Conservation (phyloP, 129 eudicot genomes). For the Arctium lappa region DNA sequence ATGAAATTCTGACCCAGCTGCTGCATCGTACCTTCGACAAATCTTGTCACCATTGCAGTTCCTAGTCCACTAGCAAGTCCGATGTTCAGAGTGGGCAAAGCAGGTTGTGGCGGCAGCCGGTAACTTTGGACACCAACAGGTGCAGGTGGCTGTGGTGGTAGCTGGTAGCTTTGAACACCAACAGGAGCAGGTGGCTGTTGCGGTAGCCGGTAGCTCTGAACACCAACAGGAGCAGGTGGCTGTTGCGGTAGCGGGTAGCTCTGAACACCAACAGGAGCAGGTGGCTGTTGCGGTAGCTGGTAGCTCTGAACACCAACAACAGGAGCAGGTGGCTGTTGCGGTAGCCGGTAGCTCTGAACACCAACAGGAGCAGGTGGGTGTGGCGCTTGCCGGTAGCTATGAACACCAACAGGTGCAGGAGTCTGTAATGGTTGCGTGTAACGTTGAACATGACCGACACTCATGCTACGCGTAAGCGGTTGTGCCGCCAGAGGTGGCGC, state of each 20-base stretch:
- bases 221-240: background rate
- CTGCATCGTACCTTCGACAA: slow-evolving; percentile 51
- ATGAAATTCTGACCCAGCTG: slow-evolving; percentile 45
- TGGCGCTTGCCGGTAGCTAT: background rate
- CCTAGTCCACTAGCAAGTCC: slow-evolving; percentile 19
- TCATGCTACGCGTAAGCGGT: slow-evolving; percentile 24
- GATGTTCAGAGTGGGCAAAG: background rate
- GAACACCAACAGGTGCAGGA: slow-evolving; percentile 1
- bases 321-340: background rate
- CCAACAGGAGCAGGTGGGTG: background rate
- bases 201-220: background rate
- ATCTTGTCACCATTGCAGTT: slow-evolving; percentile 33
- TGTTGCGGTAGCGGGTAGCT: background rate
- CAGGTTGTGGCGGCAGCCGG: background rate
- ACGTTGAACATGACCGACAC: slow-evolving; percentile 16
- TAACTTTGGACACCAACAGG: slow-evolving; percentile 19
- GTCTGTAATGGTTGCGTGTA: slow-evolving; percentile 4
- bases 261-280: background rate
- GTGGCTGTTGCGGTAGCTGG: background rate
- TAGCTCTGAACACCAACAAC: background rate
- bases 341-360: slow-evolving; percentile 19
- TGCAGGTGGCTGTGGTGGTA: background rate
- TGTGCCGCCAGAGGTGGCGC: background rate
- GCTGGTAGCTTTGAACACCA: background rate
- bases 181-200: background rate